A percentile compares a stretch with the other conserved stretches of the same genome.
Evolutionary conservation across 257 asterid genomes (phyloP).

Genomic region (Nicotiana tomentosiformis): DNA sequence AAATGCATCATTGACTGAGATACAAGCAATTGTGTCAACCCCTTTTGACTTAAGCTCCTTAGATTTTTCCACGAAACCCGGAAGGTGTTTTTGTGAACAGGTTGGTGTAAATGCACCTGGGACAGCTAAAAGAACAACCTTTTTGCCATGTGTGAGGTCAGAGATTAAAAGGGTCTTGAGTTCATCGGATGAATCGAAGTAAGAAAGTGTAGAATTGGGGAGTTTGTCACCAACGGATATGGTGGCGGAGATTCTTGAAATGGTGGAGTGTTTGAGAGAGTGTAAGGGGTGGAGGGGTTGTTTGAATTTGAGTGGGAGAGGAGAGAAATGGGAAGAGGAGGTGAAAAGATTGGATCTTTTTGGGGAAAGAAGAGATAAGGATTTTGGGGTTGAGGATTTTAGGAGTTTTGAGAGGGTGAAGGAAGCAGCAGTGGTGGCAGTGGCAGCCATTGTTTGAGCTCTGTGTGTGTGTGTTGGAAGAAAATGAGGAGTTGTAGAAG

Average conservation of each 20-base stretch:
- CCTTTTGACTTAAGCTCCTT: constrained; percentile 78
- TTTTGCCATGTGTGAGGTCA: constrained; percentile 68
- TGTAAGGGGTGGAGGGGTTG: background rate
- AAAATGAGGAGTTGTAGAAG: background rate
- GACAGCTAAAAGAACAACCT: constrained; percentile 69
- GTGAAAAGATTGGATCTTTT: constrained; percentile 13
- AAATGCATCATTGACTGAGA: constrained; percentile 86
- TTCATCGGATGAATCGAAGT: constrained; percentile 71
- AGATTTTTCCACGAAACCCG: constrained; percentile 72
- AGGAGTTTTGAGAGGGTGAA: constrained; percentile 48
- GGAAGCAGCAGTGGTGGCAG: constrained; percentile 46
- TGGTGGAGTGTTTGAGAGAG: constrained; percentile 18
- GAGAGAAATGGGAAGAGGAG: constrained; percentile 24
- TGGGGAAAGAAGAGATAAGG: constrained; percentile 27
- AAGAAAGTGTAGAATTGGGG: constrained; percentile 77
- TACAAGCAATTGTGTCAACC: constrained; percentile 73
- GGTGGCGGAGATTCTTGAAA: constrained; percentile 54
- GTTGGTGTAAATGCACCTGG: constrained; percentile 98
- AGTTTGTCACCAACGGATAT: constrained; percentile 86
- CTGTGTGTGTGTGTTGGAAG: background rate
- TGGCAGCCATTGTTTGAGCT: constrained; percentile 31
- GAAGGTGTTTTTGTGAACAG: constrained; percentile 90
- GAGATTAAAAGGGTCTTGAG: constrained; percentile 73
- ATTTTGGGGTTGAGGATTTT: constrained; percentile 32
- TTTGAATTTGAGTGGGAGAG: background rate